Percentiles rank a stretch among this genome's conserved stretches.
Conservation (phyloP, 805 yeast species). For the Debaryomyces tyrocola region DNA sequence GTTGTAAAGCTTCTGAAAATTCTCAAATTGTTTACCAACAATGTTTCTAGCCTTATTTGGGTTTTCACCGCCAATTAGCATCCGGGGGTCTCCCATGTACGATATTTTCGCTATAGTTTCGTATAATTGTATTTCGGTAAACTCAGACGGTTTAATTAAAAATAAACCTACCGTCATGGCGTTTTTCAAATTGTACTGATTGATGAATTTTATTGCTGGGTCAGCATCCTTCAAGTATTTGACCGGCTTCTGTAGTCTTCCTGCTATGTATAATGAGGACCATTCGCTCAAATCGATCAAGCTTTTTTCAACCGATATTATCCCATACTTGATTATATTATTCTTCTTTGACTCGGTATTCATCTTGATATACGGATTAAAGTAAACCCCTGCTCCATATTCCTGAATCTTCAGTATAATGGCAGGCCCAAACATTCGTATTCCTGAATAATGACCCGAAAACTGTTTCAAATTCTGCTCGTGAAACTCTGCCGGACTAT, state of each 20-base stretch:
- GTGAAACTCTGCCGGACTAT: constrained; percentile 77
- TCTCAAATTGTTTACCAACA: constrained; percentile 69
- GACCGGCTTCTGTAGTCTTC: constrained; percentile 93
- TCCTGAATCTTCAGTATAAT: constrained; percentile 60
- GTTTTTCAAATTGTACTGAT: constrained; percentile 73
- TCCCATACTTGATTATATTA: constrained; percentile 76
- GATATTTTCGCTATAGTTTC: constrained; percentile 77
- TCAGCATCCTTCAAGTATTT: constrained; percentile 63
- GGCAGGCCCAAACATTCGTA: constrained; percentile 53
- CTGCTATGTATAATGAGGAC: constrained; percentile 85
- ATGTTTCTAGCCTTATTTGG: constrained; percentile 86
- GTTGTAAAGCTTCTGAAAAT: constrained; percentile 71
- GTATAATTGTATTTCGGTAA: constrained; percentile 68
- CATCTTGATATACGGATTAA: constrained; percentile 82
- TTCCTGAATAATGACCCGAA: constrained; percentile 75
- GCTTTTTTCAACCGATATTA: constrained; percentile 62
- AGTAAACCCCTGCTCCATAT: constrained; percentile 87
- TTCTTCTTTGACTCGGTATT: constrained; percentile 9
- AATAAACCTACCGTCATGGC: constrained; percentile 73
- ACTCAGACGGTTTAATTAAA: constrained; percentile 42
- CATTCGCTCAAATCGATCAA: constrained; percentile 76
- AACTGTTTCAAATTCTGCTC: constrained; percentile 61
- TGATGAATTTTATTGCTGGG: constrained; percentile 60
- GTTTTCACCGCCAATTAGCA: constrained; percentile 85
- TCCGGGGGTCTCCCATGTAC: constrained; percentile 88